Evolutionary conservation across 306 rosid genomes (phyloP).

Genomic region (Fragaria iinumae): DNA sequence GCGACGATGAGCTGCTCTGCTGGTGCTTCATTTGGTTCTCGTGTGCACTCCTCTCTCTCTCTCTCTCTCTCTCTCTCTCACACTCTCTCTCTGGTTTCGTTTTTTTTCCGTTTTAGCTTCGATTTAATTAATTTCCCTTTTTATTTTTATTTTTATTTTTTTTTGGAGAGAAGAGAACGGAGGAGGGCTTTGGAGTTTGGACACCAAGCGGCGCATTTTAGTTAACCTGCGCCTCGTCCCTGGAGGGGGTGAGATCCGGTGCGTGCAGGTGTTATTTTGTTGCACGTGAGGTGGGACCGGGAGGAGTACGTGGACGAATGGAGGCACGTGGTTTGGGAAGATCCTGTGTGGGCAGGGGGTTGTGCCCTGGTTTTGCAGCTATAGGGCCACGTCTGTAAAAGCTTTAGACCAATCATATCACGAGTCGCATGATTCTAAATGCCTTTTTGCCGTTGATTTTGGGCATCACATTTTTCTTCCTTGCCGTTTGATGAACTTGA

Average conservation of each 20-base stretch:
- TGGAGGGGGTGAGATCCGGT: neutral
- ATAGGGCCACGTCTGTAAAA: neutral
- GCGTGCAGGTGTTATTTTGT: neutral
- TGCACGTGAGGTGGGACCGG: constrained; percentile 13
- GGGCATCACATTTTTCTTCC: neutral
- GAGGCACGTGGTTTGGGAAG: constrained; percentile 7
- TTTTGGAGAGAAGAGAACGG: constrained; percentile 10
- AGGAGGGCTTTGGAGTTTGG: constrained; percentile 28
- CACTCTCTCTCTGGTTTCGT: neutral
- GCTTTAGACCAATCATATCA: neutral
- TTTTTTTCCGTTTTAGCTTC: neutral
- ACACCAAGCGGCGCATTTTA: constrained; percentile 42
- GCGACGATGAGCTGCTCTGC: constrained; percentile 11
- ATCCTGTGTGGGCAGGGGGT: neutral
- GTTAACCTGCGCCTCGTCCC: constrained; percentile 32
- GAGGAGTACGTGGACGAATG: neutral
- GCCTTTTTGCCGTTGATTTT: constrained; percentile 4
- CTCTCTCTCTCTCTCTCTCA: neutral
- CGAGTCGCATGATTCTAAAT: neutral
- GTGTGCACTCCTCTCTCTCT: neutral
- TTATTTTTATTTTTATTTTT: neutral
- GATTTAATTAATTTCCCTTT: constrained; percentile 9
- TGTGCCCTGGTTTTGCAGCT: neutral
- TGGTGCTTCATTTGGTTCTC: constrained; percentile 63
- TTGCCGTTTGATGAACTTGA: neutral